phyloP scores from a whole-genome alignment of 495 filamentous ascomycete species.

The Chaetomium tenue region DNA sequence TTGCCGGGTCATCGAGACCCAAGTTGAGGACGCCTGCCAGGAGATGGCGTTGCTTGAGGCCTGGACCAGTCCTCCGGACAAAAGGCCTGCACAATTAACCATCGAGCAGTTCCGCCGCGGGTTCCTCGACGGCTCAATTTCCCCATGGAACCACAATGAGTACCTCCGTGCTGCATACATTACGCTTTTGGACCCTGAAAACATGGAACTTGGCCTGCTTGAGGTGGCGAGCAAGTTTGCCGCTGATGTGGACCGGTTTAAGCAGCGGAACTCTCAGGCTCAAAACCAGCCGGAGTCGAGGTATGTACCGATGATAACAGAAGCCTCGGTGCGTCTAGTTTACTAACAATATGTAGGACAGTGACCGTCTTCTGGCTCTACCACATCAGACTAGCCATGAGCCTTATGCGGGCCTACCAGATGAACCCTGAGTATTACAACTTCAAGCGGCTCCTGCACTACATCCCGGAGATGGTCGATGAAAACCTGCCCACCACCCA shows the following conservation, averaged over 20 bases:
- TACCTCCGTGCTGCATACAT: constrained; percentile 21
- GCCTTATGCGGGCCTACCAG: not conserved
- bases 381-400: constrained; percentile 24
- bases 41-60: too few species aligned
- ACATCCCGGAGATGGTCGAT: constrained; percentile 19
- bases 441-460: constrained; percentile 5
- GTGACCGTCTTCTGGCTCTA: constrained; percentile 32
- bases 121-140: not conserved
- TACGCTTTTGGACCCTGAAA: not conserved
- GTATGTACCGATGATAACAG: not conserved
- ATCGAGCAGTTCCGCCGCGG: constrained; percentile 3
- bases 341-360: constrained; percentile 16
- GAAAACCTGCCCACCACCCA: constrained; percentile 21
- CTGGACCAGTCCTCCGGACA: too few species aligned
- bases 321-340: not conserved
- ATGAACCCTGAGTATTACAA: not conserved
- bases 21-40: too few species aligned
- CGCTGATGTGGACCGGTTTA: constrained; percentile 18
- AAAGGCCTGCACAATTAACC: not conserved
- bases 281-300: constrained; percentile 20
- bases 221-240: constrained; percentile 28
- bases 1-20: too few species aligned
- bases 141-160: constrained; percentile 16
- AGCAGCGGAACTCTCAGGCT: constrained; percentile 19
- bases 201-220: constrained; percentile 15